phyloP scores from a whole-genome alignment of 768 basidiomycete species.

The Leccinum boreale region DNA sequence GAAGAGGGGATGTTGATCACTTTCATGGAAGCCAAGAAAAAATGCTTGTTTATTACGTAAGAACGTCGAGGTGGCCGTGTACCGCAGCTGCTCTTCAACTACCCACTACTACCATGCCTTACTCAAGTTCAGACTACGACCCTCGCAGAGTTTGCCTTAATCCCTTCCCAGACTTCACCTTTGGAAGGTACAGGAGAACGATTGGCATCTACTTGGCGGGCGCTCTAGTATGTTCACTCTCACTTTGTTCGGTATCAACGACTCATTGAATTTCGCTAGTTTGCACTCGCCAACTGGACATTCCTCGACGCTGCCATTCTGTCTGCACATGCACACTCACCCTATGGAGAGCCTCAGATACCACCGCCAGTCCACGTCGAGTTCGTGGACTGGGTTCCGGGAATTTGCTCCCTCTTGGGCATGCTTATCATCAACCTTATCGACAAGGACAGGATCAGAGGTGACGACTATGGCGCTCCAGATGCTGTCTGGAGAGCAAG shows the following conservation, averaged over 20 bases:
- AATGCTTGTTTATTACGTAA: constrained; percentile 19
- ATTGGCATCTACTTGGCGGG: constrained; percentile 91
- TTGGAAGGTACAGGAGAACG: constrained; percentile 77
- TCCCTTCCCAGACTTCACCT: constrained; percentile 72
- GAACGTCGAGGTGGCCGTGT: background rate
- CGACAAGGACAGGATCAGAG: constrained; percentile 86
- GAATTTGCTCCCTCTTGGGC: constrained; percentile 87
- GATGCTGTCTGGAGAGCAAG: constrained; percentile 89
- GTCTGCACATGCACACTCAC: constrained; percentile 80
- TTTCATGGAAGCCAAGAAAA: no score
- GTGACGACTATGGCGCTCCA: constrained; percentile 80
- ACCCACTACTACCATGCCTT: constrained; percentile 32
- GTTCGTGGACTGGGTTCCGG: constrained; percentile 98
- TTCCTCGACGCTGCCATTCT: constrained; percentile 92
- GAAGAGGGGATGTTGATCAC: constrained; percentile 26
- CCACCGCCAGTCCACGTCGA: constrained; percentile 76
- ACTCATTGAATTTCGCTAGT: constrained; percentile 43
- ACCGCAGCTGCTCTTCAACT: background rate
- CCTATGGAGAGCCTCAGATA: constrained; percentile 66
- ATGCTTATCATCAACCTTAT: constrained; percentile 92
- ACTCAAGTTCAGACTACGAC: constrained; percentile 75
- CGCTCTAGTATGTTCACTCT: constrained; percentile 65
- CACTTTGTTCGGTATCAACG: background rate
- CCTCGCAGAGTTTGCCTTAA: constrained; percentile 85
- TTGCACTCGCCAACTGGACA: constrained; percentile 92